A percentile compares a stretch with the other conserved stretches of the same genome.
Evolutionary conservation across 2,329 filamentous ascomycete genomes (phyloP).

Genomic region (Xylaria sp.): DNA sequence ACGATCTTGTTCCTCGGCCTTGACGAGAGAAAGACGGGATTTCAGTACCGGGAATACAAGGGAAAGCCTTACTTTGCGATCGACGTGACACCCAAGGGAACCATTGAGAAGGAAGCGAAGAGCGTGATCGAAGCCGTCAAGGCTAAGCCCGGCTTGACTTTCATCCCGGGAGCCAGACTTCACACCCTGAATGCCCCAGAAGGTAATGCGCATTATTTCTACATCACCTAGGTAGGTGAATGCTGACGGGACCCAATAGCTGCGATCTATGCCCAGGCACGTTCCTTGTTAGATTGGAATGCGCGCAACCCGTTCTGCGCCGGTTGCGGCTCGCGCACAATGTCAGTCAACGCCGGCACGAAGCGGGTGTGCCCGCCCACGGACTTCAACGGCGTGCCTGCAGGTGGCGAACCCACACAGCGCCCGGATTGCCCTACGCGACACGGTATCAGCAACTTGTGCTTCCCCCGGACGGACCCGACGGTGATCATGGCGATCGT

Average conservation of each 20-base stretch:
- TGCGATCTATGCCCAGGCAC: conserved; percentile 83
- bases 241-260: conserved; percentile 47
- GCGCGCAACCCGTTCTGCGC: conserved; percentile 86
- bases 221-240: background rate
- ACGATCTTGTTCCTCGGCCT: conserved; percentile 81
- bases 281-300: conserved; percentile 92
- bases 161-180: conserved; percentile 54
- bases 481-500: conserved; percentile 94
- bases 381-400: conserved; percentile 48
- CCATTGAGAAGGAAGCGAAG: conserved; percentile 56
- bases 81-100: conserved; percentile 72
- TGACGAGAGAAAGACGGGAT: conserved; percentile 55
- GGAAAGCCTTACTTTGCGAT: conserved; percentile 85
- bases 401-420: conserved; percentile 39
- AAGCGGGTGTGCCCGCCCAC: conserved; percentile 74
- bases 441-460: conserved; percentile 80
- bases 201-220: conserved; percentile 32
- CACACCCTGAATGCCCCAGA: conserved; percentile 43
- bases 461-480: conserved; percentile 87
- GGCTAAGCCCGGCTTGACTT: conserved; percentile 53
- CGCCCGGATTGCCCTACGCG: conserved; percentile 74
- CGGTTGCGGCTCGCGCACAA: conserved; percentile 75
- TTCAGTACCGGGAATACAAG: conserved; percentile 63
- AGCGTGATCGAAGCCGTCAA: conserved; percentile 55
- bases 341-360: conserved; percentile 73